These are phyloP conservation scores for Phyllosticta citrichinensis DNA, from an alignment of 2,329 filamentous ascomycete genomes.

Conservation along the genomic window DNA sequence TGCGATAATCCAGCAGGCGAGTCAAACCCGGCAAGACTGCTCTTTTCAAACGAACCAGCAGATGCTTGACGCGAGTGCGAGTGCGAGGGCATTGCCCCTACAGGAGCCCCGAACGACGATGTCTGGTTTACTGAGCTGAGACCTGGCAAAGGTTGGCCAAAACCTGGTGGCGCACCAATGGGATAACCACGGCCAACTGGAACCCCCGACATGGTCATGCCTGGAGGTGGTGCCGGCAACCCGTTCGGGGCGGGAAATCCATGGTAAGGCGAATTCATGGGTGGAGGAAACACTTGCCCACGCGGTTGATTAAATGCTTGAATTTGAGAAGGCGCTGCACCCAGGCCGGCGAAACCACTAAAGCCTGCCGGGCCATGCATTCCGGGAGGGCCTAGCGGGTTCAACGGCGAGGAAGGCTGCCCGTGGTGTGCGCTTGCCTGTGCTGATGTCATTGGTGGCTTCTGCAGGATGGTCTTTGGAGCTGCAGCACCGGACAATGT, in stretches of 20 bases:
- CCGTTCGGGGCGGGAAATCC: constrained; percentile 42
- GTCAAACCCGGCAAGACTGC: constrained; percentile 45
- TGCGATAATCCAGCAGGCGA: constrained; percentile 37
- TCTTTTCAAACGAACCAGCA: constrained; percentile 47
- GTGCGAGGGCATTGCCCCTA: constrained; percentile 45
- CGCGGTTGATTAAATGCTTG: constrained; percentile 35
- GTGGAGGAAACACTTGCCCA: constrained; percentile 42
- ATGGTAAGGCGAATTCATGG: constrained; percentile 43
- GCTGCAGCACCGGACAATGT: constrained; percentile 55
- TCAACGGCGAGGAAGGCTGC: constrained; percentile 53
- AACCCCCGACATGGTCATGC: constrained; percentile 51
- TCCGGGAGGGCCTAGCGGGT: constrained; percentile 50
- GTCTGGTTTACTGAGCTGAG: constrained; percentile 27
- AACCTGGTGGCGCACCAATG: constrained; percentile 48
- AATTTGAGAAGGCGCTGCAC: constrained; percentile 29
- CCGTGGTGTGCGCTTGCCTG: constrained; percentile 41
- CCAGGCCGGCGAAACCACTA: constrained; percentile 35
- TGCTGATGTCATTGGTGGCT: constrained; percentile 37
- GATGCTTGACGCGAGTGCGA: constrained; percentile 70
- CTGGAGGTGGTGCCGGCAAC: constrained; percentile 43
- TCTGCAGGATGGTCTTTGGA: constrained; percentile 55
- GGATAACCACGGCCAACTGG: constrained; percentile 48
- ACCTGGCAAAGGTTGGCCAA: constrained; percentile 34
- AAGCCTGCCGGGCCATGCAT: constrained; percentile 47
- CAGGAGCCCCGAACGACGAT: constrained; percentile 25